Evolutionary conservation across 345 rosid species (phyloP).

Genomic region (Aquilaria sinensis): DNA sequence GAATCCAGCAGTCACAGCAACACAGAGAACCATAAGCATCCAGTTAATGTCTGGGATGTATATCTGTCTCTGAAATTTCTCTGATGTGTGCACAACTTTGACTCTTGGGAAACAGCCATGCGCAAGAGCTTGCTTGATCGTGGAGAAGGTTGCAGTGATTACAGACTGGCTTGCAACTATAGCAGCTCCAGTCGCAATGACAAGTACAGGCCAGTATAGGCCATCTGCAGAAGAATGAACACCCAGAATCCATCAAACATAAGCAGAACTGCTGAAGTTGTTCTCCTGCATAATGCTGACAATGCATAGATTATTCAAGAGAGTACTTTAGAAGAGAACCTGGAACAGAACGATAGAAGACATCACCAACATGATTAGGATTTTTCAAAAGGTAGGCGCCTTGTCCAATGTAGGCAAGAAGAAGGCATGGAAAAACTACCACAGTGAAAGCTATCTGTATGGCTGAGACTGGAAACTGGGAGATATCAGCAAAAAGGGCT

Average conservation of each 20-base stretch:
- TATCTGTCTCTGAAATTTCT: constrained; percentile 54
- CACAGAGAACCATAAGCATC: constrained; percentile 66
- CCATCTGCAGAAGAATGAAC: constrained; percentile 24
- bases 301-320: neutral
- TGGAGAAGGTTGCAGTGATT: constrained; percentile 57
- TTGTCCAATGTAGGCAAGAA: constrained; percentile 82
- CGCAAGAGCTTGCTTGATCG: constrained; percentile 61
- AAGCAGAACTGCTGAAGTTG: too few species aligned
- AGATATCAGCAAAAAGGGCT: constrained; percentile 80
- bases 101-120: constrained; percentile 70
- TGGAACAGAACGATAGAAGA: constrained; percentile 76
- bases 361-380: constrained; percentile 47
- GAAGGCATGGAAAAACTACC: constrained; percentile 85
- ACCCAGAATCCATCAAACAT: constrained; percentile 10
- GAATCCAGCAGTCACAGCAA: constrained; percentile 58
- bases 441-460: constrained; percentile 77
- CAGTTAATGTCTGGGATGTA: constrained; percentile 64
- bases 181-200: constrained; percentile 57
- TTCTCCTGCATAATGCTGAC: neutral
- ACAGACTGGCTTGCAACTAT: constrained; percentile 70
- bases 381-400: constrained; percentile 75
- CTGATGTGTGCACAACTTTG: constrained; percentile 63
- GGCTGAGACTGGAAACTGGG: constrained; percentile 76
- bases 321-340: constrained; percentile 23
- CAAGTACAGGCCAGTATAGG: constrained; percentile 60